phyloP scores from a whole-genome alignment of 2,329 filamentous ascomycete genomes.

The Microsporum canis region DNA sequence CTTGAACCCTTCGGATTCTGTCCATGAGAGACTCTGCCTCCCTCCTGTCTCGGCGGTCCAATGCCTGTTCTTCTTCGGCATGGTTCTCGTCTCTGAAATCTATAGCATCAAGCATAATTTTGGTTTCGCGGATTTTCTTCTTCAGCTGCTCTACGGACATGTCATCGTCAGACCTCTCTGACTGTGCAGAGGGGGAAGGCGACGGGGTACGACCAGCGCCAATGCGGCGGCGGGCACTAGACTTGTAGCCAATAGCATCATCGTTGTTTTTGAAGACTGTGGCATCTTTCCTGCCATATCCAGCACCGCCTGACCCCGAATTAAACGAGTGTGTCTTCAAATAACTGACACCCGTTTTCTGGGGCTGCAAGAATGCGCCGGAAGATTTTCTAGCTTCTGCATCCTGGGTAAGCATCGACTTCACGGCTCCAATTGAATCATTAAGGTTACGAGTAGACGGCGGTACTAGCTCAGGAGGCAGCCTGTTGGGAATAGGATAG shows the following conservation, averaged over 20 bases:
- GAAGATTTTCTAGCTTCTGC: slow-evolving; percentile 81
- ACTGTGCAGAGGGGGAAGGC: slow-evolving; percentile 58
- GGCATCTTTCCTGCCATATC: slow-evolving; percentile 69
- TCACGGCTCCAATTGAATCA: slow-evolving; percentile 85
- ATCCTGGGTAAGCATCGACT: slow-evolving; percentile 77
- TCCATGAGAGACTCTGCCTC: slow-evolving; percentile 92
- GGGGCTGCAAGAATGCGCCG: slow-evolving; percentile 79
- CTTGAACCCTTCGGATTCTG: slow-evolving; percentile 79
- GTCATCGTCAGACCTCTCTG: slow-evolving; percentile 61
- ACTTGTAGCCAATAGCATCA: slow-evolving; percentile 82
- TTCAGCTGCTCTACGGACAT: slow-evolving; percentile 73
- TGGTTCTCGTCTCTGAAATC: slow-evolving; percentile 90
- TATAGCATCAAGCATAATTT: slow-evolving; percentile 87
- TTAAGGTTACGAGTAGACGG: slow-evolving; percentile 89
- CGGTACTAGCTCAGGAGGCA: slow-evolving; percentile 85
- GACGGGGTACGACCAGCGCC: slow-evolving; percentile 65
- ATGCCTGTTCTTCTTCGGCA: slow-evolving; percentile 77
- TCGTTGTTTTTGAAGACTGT: slow-evolving; percentile 97
- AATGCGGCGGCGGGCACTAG: slow-evolving; percentile 78
- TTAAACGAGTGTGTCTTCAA: slow-evolving; percentile 91
- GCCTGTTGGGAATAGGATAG: slow-evolving; percentile 75
- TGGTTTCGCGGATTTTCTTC: slow-evolving; percentile 89
- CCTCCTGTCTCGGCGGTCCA: slow-evolving; percentile 79
- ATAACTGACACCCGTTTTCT: slow-evolving; percentile 96
- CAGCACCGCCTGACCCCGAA: slow-evolving; percentile 46